Conservation (phyloP, 306 rosid species). For the Pyrus bretschneideri region DNA sequence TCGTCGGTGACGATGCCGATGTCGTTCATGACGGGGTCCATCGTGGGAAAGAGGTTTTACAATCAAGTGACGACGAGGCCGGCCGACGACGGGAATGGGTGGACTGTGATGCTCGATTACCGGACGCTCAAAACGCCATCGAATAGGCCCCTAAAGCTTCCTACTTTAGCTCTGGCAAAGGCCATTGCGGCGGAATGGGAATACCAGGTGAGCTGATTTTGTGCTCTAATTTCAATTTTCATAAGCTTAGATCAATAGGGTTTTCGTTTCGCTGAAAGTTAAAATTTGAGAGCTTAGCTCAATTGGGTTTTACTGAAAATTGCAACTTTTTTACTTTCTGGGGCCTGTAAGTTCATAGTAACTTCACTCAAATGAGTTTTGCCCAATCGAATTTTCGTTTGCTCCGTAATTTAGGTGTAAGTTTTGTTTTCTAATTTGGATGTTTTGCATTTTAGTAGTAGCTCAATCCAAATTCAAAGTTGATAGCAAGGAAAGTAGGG, state of each 20-base stretch:
- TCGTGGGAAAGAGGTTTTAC: conserved; percentile 85
- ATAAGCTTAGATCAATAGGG: neutral
- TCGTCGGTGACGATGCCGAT: conserved; percentile 85
- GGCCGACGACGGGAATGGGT: conserved; percentile 77
- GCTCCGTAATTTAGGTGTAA: neutral
- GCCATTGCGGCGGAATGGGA: conserved; percentile 95
- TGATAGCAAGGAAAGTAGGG: no score
- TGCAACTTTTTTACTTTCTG: no score
- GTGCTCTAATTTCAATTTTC: neutral
- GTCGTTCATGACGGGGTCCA: conserved; percentile 88
- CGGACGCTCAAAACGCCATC: conserved; percentile 82
- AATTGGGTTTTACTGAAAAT: neutral
- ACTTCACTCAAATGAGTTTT: neutral
- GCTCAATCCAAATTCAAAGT: neutral
- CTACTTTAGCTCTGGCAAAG: conserved; percentile 62
- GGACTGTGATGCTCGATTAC: conserved; percentile 90
- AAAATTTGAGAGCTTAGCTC: neutral
- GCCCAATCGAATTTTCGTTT: neutral
- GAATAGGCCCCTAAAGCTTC: conserved; percentile 83
- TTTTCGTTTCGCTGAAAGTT: neutral
- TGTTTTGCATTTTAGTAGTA: no score
- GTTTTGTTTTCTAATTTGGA: neutral
- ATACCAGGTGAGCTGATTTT: conserved; percentile 49
- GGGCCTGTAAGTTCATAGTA: neutral
- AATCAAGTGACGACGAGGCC: conserved; percentile 51